A percentile compares a stretch with the other conserved stretches of the same genome.
Evolutionary conservation across 495 filamentous ascomycete species (phyloP).

Genomic region (Monascus purpureus): DNA sequence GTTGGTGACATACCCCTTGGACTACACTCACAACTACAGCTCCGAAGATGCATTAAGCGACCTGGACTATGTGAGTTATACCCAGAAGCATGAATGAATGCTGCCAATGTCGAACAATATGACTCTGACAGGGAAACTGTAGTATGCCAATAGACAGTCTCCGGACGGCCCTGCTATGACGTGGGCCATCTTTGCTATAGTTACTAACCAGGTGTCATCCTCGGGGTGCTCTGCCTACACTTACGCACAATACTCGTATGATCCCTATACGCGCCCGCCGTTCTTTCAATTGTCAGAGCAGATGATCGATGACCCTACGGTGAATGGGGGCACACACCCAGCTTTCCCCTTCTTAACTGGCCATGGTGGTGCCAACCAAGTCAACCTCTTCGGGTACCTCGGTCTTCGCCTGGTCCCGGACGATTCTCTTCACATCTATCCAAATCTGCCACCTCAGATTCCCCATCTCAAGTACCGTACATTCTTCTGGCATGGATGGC

Average conservation of each 20-base stretch:
- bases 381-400: conserved; percentile 46
- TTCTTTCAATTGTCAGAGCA: conserved; percentile 54
- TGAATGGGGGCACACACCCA: conserved; percentile 54
- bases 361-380: conserved; percentile 49
- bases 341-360: conserved; percentile 57
- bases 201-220: conserved; percentile 41
- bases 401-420: conserved; percentile 42
- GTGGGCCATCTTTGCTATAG: conserved; percentile 49
- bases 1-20: conserved; percentile 43
- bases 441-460: conserved; percentile 47
- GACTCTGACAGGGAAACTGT: not conserved
- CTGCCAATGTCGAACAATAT: too few relatives aligned
- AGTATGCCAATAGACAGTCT: conserved; percentile 52
- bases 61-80: conserved; percentile 37
- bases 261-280: conserved; percentile 35
- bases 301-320: conserved; percentile 45
- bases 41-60: conserved; percentile 34
- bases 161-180: conserved; percentile 52
- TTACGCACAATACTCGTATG: conserved; percentile 46
- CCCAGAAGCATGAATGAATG: not conserved
- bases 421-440: conserved; percentile 39
- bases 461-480: conserved; percentile 46
- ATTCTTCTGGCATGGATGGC: conserved; percentile 57
- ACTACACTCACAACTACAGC: conserved; percentile 41
- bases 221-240: conserved; percentile 51